Evolutionary conservation across 192 early-diverging fungal species (phyloP).

Genomic region (Entomortierella beljakovae): DNA sequence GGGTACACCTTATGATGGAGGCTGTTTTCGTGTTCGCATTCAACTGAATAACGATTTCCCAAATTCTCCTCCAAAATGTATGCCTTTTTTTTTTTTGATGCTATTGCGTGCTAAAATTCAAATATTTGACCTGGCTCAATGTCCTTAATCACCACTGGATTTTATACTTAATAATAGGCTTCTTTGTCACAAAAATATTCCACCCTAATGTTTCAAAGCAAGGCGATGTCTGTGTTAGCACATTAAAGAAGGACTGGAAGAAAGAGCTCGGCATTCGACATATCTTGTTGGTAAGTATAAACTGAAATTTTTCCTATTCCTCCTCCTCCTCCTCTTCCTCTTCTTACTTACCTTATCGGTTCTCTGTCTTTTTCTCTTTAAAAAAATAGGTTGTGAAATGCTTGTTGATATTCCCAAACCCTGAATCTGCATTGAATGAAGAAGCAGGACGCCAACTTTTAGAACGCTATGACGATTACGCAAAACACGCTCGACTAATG

Average conservation of each 20-base stretch:
- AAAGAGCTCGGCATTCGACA: conserved; percentile 84
- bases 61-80: conserved; percentile 85
- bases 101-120: neutral
- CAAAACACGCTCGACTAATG: conserved; percentile 80
- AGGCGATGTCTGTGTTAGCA: conserved; percentile 96
- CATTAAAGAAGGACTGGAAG: conserved; percentile 98
- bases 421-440: conserved; percentile 96
- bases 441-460: conserved; percentile 92
- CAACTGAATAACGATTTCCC: conserved; percentile 82
- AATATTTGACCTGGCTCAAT: neutral
- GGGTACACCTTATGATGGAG: conserved; percentile 88
- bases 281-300: conserved; percentile 78
- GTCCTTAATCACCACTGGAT: conserved; percentile 7
- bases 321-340: conserved; percentile 6
- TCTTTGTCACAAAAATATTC: conserved; percentile 95
- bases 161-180: conserved; percentile 57
- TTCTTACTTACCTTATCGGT: neutral
- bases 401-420: conserved; percentile 93
- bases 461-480: conserved; percentile 89
- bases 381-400: conserved; percentile 90
- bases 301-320: neutral
- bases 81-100: neutral
- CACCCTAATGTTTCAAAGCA: conserved; percentile 92
- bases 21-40: conserved; percentile 80
- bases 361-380: neutral